Evolutionary conservation across 2,329 filamentous ascomycete species (phyloP).

Genomic region (Trematosphaeria pertusa): DNA sequence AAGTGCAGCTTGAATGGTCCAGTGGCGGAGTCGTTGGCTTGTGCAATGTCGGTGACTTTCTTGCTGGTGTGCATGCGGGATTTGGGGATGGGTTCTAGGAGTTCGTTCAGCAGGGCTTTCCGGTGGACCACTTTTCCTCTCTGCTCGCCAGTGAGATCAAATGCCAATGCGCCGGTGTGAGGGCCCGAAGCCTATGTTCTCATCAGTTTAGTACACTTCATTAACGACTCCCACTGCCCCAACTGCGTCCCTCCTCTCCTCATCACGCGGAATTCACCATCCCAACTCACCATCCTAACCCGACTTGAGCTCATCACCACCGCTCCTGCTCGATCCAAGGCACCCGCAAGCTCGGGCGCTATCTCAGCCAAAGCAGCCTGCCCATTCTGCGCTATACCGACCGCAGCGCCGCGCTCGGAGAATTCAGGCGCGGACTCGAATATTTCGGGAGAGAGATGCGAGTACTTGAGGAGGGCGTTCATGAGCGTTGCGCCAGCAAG

Average conservation of each 20-base stretch:
- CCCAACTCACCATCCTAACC: slow-evolving; percentile 11
- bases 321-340: slow-evolving; percentile 17
- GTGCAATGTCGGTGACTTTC: slow-evolving; percentile 4
- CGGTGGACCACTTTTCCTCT: slow-evolving; percentile 10
- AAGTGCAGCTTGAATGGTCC: slow-evolving; percentile 47
- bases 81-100: slow-evolving; percentile 5
- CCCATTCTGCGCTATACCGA: slow-evolving; percentile 50
- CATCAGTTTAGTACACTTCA: neutral
- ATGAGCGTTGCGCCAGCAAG: slow-evolving; percentile 49
- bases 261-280: no score
- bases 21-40: neutral
- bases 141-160: slow-evolving; percentile 2
- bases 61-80: slow-evolving; percentile 7
- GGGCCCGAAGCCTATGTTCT: slow-evolving; percentile 1
- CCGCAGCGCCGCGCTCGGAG: slow-evolving; percentile 48
- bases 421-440: slow-evolving; percentile 46
- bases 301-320: slow-evolving; percentile 18
- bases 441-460: slow-evolving; percentile 45
- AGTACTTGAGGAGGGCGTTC: slow-evolving; percentile 43
- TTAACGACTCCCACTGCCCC: no score
- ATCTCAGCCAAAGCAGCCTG: slow-evolving; percentile 19
- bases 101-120: slow-evolving; percentile 5
- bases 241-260: no score
- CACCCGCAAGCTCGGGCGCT: slow-evolving; percentile 6
- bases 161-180: neutral